Evolutionary conservation across 75 land plant genomes (phyloP).

Genomic region (Selaginella tamariscina): DNA sequence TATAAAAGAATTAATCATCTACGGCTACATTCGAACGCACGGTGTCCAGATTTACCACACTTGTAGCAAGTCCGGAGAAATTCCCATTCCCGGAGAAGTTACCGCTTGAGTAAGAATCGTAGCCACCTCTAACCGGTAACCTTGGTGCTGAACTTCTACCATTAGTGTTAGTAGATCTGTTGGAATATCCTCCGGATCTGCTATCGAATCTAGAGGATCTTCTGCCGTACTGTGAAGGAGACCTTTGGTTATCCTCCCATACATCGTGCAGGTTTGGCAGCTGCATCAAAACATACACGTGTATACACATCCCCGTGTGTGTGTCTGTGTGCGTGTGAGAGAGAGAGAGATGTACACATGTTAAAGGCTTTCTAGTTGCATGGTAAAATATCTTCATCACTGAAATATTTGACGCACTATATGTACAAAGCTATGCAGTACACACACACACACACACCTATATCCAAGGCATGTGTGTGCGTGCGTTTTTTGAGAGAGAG

Average conservation of each 20-base stretch:
- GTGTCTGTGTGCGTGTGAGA: no score
- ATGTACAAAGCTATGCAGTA: no score
- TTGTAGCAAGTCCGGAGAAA: constrained; percentile 20
- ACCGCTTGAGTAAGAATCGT: not conserved
- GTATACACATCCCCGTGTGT: no score
- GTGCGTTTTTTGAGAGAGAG: not conserved
- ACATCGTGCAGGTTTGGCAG: not conserved
- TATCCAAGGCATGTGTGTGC: no score
- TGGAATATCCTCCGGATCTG: not conserved
- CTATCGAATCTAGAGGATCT: constrained; percentile 6
- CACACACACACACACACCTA: no score
- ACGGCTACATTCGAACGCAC: constrained; percentile 21
- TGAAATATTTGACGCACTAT: no score
- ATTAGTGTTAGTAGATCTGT: no score
- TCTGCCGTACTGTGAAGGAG: not conserved
- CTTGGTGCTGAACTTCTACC: not conserved
- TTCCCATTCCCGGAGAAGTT: not conserved
- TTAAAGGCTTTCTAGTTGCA: no score
- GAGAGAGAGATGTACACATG: no score
- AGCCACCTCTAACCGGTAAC: constrained; percentile 3
- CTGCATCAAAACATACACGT: no score
- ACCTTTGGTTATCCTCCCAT: constrained; percentile 3
- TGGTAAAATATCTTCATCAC: no score
- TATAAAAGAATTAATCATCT: no score
- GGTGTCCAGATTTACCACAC: constrained; percentile 25